Percentiles rank a stretch among this genome's conserved stretches.
These are phyloP conservation scores for Neurospora sp. DNA, from an alignment of 2,329 filamentous ascomycete genomes.

Conservation along the genomic window DNA sequence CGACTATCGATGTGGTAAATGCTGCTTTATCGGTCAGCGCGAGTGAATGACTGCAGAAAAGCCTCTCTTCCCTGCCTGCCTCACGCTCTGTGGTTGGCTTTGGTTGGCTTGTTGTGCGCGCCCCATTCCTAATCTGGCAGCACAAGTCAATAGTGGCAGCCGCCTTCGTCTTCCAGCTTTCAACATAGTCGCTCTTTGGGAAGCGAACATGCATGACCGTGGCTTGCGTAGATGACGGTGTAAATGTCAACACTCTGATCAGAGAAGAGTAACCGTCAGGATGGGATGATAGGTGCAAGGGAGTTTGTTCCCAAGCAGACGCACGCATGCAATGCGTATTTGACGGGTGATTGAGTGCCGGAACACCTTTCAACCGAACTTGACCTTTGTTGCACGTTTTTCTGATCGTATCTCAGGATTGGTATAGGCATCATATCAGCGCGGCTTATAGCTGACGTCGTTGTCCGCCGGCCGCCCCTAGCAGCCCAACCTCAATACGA, in stretches of 20 bases:
- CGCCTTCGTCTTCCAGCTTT: not conserved
- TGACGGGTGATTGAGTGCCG: not conserved
- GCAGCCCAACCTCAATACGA: not conserved
- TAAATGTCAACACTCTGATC: not conserved
- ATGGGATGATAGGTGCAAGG: not conserved
- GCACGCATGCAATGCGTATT: not conserved
- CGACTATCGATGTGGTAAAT: not conserved
- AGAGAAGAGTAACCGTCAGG: not conserved
- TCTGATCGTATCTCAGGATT: not conserved
- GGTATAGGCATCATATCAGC: not conserved
- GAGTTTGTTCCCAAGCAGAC: not conserved
- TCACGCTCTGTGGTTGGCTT: not conserved
- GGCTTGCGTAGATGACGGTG: not conserved
- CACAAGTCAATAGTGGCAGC: not conserved
- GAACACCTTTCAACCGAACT: not conserved
- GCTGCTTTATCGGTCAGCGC: not conserved
- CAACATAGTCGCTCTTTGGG: not conserved
- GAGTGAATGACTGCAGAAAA: not conserved
- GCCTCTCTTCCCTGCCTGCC: not conserved
- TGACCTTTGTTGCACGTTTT: not conserved
- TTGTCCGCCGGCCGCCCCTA: not conserved
- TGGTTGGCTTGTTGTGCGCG: not conserved
- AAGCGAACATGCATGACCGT: not conserved
- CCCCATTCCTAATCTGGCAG: not conserved
- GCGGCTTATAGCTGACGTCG: not conserved